These are phyloP conservation scores for Trichoderma arundinaceum DNA, from an alignment of 2,329 filamentous ascomycete genomes.

Conservation along the genomic window DNA sequence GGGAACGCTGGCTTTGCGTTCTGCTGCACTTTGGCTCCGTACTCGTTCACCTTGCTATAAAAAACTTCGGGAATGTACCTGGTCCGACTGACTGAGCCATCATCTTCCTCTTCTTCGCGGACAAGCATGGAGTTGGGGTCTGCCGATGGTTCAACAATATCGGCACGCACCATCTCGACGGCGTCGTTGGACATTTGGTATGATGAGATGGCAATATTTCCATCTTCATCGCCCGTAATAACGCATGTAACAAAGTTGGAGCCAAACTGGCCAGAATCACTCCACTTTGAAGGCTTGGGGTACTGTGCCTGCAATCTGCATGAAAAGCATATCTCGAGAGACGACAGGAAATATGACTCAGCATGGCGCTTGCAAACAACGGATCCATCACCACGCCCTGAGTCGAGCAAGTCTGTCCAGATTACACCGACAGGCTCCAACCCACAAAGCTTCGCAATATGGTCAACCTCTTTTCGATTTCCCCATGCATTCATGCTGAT, in stretches of 20 bases:
- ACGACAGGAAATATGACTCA: conserved; percentile 93
- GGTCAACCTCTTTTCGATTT: conserved; percentile 80
- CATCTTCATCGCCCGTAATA: conserved; percentile 87
- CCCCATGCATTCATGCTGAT: conserved; percentile 85
- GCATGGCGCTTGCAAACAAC: conserved; percentile 95
- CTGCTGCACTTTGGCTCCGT: conserved; percentile 93
- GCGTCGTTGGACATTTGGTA: conserved; percentile 96
- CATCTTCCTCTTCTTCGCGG: conserved; percentile 86
- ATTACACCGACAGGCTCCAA: conserved; percentile 90
- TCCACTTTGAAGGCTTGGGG: conserved; percentile 94
- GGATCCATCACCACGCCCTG: conserved; percentile 79
- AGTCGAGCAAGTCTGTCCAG: conserved; percentile 88
- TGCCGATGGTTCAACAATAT: conserved; percentile 93
- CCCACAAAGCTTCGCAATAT: conserved; percentile 80
- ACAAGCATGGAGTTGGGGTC: conserved; percentile 95
- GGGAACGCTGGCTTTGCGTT: conserved; percentile 97
- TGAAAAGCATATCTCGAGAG: conserved; percentile 88
- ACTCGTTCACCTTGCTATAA: conserved; percentile 93
- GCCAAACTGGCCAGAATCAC: conserved; percentile 89
- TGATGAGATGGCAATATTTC: conserved; percentile 84
- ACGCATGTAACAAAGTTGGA: conserved; percentile 98
- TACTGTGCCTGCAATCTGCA: conserved; percentile 86
- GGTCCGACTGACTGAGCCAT: conserved; percentile 68
- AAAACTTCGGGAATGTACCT: conserved; percentile 98
- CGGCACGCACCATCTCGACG: conserved; percentile 94